Evolutionary conservation across 371 early-diverging fungal species (phyloP), one percentile per base, ranked within the genome.

Genomic region (Apophysomyces ossiformis): DNA sequence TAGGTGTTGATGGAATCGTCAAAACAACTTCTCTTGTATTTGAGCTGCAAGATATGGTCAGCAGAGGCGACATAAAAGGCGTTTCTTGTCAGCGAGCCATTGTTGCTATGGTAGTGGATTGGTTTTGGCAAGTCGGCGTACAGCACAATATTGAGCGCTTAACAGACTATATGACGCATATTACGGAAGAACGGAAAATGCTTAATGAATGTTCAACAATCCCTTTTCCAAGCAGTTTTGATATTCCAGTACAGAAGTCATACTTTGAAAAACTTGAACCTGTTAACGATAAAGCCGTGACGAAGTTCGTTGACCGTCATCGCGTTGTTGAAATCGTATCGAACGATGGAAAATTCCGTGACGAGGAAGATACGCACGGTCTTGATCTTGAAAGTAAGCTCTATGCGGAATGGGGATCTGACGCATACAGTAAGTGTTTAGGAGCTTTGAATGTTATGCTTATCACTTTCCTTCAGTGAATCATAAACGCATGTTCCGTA

Each of bases 1-100:
- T 85, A 60, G 72, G 72, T 21, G 69, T 71, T 13, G 85, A 85
- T 56, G 89, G 82, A 26, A 69, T 87, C 37, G 72, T 84, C 64
- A 69, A 77, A 8, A 77, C 82, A 0, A 67, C 86, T 0, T 87
- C 89, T 8, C 68, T 92, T 12, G 39, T 89, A 8, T 88, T 89
- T 65, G 77, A 79, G 37, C 67, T 87, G 38, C 85, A 85, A 66
- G 60, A 58, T 43, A 66, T 67, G 72, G 67, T 68, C 3, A 70
- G 63, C 39, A 64, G 74, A 21, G 72, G 69, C 1, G 58, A 54
- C 0, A 62, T 77, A 16, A 56, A 73, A 5, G 21, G 60, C 9
- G 60, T 69, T 36, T 57, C 79, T 37, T 81, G 76, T 7, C 81
- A 81, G 58, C 73, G 86, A 13, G 84, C 87, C 11, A 18, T 87